Base-by-base conservation (phyloP, 805 yeast species). In the Candida quercuum region DNA sequence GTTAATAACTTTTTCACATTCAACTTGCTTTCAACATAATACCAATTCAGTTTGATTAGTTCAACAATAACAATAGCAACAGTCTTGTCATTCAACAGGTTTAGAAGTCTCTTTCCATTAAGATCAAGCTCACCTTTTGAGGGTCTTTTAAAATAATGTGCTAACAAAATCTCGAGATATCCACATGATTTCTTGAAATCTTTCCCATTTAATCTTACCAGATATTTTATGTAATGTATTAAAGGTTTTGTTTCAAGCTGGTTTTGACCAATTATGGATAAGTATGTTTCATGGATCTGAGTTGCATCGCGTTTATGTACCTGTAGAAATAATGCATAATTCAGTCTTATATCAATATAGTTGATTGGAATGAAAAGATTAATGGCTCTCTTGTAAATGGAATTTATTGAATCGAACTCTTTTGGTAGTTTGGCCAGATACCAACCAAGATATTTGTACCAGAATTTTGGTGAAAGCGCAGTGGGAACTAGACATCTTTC, bases 401-500 rank as follows among this genome's bases (percentile, higher is more conserved):
- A 54, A 17, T 71, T 59, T 18, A 71, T 59, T 11, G 54, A 52
- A 3, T 59, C 64, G 22, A 56, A 47, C 1, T 57, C 57, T 4
- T 49, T 51, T 3, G 52, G 46, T 3, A 49, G 37, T 42, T 48
- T 44, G 2, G 47, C 48, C 17, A 71, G 58, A 19, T 76, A 49
- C 71, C 79, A 87, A 3, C 72, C 60, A 7, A 76, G 41, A 53
- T 83, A 89, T 38, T 71, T 71, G 14, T 76, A 51, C 98, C 98
- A 91, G 15, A 86, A 54, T 13, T 63, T 64, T 23, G 75, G 76
- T 33, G 70, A 64, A 16, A 61, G 60, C 28, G 88, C 83, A 36
- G 80, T 72, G 0, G 94, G 86, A 1, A 85, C 63, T 10, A 91
- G 60, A 14, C 86, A 76, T 39, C 96, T 67, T 54, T 85, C 91